Conservation (phyloP, 225 moss, liverwort and hornwort species). For the Bryoerythrophyllum caledonicum region DNA sequence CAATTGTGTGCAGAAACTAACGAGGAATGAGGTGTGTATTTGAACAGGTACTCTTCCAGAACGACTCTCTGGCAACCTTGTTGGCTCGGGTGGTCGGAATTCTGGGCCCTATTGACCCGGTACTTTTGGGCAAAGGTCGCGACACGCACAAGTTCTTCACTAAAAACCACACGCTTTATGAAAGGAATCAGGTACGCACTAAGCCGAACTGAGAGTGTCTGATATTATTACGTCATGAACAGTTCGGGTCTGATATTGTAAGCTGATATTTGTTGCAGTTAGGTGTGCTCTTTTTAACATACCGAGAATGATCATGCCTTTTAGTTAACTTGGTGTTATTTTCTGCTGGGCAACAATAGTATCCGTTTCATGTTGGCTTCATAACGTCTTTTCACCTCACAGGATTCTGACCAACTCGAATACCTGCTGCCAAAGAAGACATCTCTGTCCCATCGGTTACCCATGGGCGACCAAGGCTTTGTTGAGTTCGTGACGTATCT, state of each 20-base stretch:
- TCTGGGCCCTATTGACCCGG: slow-evolving; percentile 88
- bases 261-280: neutral
- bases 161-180: slow-evolving; percentile 86
- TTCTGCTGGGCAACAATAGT: neutral
- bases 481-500: slow-evolving; percentile 81
- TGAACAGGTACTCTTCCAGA: slow-evolving; percentile 93
- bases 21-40: neutral
- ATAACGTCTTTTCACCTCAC: neutral
- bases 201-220: neutral
- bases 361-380: neutral
- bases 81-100: slow-evolving; percentile 96
- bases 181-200: slow-evolving; percentile 79
- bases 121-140: slow-evolving; percentile 79
- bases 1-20: neutral
- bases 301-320: neutral
- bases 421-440: slow-evolving; percentile 83
- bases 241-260: neutral
- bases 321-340: neutral
- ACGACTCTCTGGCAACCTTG: slow-evolving; percentile 93
- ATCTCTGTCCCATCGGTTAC: slow-evolving; percentile 78
- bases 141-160: slow-evolving; percentile 95
- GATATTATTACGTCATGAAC: neutral
- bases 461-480: slow-evolving; percentile 98
- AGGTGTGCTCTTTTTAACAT: neutral
- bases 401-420: slow-evolving; percentile 81